phyloP scores from a whole-genome alignment of 73 alveolate genomes.

The Paramecium pentaurelia region DNA sequence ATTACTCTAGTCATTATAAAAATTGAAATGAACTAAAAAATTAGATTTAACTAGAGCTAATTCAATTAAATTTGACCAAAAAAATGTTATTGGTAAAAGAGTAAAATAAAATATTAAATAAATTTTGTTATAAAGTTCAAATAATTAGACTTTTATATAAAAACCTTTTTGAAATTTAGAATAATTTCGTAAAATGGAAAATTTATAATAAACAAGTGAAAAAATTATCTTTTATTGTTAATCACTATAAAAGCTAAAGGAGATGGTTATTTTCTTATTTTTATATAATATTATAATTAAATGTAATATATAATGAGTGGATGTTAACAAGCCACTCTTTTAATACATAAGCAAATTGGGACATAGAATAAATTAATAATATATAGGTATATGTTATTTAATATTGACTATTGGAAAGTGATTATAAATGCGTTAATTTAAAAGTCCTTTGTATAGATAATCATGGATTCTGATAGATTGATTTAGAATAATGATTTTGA shows the following conservation, averaged over 20 bases:
- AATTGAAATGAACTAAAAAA: neutral
- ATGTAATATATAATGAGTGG: neutral
- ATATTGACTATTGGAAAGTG: neutral
- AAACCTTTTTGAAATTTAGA: neutral
- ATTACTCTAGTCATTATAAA: neutral
- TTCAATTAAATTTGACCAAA: neutral
- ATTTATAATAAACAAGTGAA: neutral
- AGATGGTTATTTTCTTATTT: neutral
- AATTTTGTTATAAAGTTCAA: neutral
- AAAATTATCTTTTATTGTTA: neutral
- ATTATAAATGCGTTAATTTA: neutral
- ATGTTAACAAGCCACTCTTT: neutral
- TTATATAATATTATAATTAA: neutral
- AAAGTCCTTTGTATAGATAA: neutral
- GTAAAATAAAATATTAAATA: neutral
- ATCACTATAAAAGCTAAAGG: neutral
- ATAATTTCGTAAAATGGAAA: neutral
- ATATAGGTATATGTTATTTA: neutral
- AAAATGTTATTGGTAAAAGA: neutral
- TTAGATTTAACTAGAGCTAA: neutral
- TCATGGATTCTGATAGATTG: neutral
- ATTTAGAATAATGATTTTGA: neutral
- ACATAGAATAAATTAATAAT: neutral
- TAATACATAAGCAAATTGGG: neutral
- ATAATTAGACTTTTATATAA: neutral